Base-by-base conservation (phyloP, 2,329 filamentous ascomycete genomes). In the Colletotrichum tofieldiae region DNA sequence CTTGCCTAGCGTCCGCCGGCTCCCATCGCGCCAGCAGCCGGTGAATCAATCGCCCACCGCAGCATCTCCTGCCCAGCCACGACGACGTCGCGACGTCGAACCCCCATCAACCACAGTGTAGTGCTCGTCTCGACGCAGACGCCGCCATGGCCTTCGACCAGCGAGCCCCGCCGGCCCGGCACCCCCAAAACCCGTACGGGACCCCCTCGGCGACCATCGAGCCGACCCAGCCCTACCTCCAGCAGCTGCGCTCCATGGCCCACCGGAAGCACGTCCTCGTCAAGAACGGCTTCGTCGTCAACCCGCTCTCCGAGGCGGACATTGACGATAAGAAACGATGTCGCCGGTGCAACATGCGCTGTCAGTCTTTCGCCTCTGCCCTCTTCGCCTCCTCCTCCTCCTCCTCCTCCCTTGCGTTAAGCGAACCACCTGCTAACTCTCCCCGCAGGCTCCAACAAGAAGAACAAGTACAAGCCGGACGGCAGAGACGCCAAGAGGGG, bases 311-410 rank as follows among this genome's bases (percentile, higher is more conserved):
- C 3, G 26, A 45, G 23, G 58, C 67, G 0, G 79, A 82, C 16
- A 62, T 82, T 3, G 74, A 79, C 8, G 76, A 75, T n/a, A 82
- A 82, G 75, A 77, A 74, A 55, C 77, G 79, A 26, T 82, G 80
- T 70, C 65, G 58, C 26, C 73, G 69, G 29, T 82, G 80, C 65
- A 63, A 61, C 47, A 76, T 78, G 56, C 71, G 63, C 43, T 65
- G 64, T 69, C n/a, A 58, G 71, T 60, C n/a, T 35, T 20, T 23
- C 18, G 26, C 7, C n/a, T n/a, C n/a, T n/a, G n/a, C n/a, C n/a
- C n/a, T n/a, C n/a, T 20, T 23, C 18, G 26, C 29, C 11, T 29
- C 35, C 20, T 37, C 6, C 1, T 11, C 51, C 32, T 26, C 29
- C 29, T 5, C 8, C 9, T 23, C 14, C 14, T 29, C n/a, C 4